These are phyloP conservation scores for Fusarium caatingaense DNA, from an alignment of 2,329 filamentous ascomycete species.

Conservation along the genomic window DNA sequence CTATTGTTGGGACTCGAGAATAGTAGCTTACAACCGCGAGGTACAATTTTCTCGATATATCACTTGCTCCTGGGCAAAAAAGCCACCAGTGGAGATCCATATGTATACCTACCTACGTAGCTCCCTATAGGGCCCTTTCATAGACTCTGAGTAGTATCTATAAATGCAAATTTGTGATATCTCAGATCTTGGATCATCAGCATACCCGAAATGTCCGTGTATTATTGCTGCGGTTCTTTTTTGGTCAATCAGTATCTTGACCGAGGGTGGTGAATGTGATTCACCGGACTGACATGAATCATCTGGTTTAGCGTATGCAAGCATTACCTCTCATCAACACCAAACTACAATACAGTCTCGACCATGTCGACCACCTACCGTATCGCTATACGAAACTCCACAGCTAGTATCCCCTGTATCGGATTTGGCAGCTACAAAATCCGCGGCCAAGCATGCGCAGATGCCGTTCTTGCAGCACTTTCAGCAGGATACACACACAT, in stretches of 20 bases:
- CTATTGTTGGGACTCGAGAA: not conserved
- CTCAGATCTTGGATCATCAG: not conserved
- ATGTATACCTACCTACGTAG: not conserved
- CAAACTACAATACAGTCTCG: not conserved
- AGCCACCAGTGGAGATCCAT: not conserved
- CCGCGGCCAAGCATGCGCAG: constrained; percentile 62
- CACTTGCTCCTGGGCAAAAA: not conserved
- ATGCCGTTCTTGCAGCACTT: constrained; percentile 69
- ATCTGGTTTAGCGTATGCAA: not conserved
- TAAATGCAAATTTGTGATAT: not conserved
- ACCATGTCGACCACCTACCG: constrained; percentile 19
- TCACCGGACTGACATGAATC: not conserved
- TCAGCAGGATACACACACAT: constrained; percentile 71
- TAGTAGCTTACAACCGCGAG: not conserved
- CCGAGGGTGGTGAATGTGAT: not conserved
- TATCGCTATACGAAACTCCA: constrained; percentile 42
- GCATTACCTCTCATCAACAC: not conserved
- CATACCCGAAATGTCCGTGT: not conserved
- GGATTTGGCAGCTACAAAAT: constrained; percentile 80
- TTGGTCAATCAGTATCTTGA: not conserved
- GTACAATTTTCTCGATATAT: too few relatives aligned
- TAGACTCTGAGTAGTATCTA: not conserved
- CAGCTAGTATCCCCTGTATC: constrained; percentile 67
- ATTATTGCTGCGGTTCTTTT: not conserved
- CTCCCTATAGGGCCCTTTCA: not conserved